Evolutionary conservation across 371 early-diverging fungal genomes (phyloP).

Genomic region (Nosema muscidifuracis): DNA sequence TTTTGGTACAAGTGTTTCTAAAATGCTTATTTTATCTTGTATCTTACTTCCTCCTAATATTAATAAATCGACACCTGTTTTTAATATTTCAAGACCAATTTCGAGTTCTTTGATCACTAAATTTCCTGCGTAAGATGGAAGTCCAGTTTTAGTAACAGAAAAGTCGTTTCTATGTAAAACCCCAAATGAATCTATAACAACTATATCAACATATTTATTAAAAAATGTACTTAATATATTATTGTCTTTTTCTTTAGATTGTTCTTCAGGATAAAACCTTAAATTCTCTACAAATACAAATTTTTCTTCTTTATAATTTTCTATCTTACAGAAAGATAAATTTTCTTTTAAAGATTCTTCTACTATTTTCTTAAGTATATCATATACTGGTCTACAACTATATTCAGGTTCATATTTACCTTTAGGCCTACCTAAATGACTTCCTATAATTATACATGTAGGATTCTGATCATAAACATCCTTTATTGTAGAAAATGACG

Average conservation of each 20-base stretch:
- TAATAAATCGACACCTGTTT: slow-evolving; percentile 71
- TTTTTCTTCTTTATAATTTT: slow-evolving; percentile 5
- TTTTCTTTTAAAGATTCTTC: background rate
- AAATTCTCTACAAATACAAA: slow-evolving; percentile 85
- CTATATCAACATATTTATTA: slow-evolving; percentile 82
- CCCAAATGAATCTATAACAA: slow-evolving; percentile 95
- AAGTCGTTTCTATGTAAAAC: slow-evolving; percentile 88
- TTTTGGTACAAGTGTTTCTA: slow-evolving; percentile 71
- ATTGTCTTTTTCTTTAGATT: slow-evolving; percentile 60
- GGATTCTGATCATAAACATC: slow-evolving; percentile 64
- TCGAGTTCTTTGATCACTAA: slow-evolving; percentile 96
- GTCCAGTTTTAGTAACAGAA: slow-evolving; percentile 77
- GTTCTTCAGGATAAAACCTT: slow-evolving; percentile 93
- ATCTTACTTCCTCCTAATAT: slow-evolving; percentile 97
- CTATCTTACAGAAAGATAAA: slow-evolving; percentile 5
- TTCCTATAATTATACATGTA: slow-evolving; percentile 73
- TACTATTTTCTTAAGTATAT: slow-evolving; percentile 56
- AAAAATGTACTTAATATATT: slow-evolving; percentile 71
- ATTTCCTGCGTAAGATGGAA: slow-evolving; percentile 79
- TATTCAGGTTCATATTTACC: slow-evolving; percentile 63
- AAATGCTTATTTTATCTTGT: slow-evolving; percentile 91
- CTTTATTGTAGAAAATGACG: slow-evolving; percentile 85
- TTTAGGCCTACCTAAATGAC: slow-evolving; percentile 93
- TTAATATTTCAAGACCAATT: slow-evolving; percentile 52
- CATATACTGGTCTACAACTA: slow-evolving; percentile 64